Evolutionary conservation across 495 filamentous ascomycete species (phyloP).

Genomic region (Rostrohypoxylon terebratum): DNA sequence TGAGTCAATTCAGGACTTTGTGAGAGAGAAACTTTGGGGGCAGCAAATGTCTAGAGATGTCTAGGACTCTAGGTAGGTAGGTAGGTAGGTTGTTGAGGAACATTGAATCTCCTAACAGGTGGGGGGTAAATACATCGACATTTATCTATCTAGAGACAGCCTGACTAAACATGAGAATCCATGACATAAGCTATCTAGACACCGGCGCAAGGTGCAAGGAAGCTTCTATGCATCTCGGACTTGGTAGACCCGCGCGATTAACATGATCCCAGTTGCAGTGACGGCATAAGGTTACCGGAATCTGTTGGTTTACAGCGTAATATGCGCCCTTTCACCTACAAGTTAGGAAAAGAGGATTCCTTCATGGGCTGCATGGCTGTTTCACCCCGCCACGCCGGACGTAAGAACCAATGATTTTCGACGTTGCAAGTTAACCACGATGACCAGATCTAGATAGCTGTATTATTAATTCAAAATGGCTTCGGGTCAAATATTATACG

Average conservation of each 20-base stretch:
- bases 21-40: constrained; percentile 19
- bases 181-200: not conserved
- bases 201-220: not conserved
- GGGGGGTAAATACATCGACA: not conserved
- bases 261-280: not conserved
- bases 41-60: not conserved
- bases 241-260: not conserved
- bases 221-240: not conserved
- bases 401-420: not conserved
- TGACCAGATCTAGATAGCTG: not conserved
- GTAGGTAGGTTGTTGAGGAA: not conserved
- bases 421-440: not conserved
- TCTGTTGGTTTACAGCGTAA: not conserved
- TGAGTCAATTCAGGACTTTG: not conserved
- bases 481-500: constrained; percentile 4
- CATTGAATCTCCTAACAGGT: not conserved
- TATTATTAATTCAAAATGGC: not conserved
- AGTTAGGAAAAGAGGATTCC: constrained; percentile 16
- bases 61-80: not conserved
- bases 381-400: not conserved
- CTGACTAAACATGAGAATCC: constrained; percentile 6
- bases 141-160: not conserved
- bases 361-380: not conserved
- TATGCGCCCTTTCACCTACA: not conserved
- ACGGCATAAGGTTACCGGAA: not conserved